Conservation (phyloP, 768 basidiomycete genomes). For the Tremella fuciformis region DNA sequence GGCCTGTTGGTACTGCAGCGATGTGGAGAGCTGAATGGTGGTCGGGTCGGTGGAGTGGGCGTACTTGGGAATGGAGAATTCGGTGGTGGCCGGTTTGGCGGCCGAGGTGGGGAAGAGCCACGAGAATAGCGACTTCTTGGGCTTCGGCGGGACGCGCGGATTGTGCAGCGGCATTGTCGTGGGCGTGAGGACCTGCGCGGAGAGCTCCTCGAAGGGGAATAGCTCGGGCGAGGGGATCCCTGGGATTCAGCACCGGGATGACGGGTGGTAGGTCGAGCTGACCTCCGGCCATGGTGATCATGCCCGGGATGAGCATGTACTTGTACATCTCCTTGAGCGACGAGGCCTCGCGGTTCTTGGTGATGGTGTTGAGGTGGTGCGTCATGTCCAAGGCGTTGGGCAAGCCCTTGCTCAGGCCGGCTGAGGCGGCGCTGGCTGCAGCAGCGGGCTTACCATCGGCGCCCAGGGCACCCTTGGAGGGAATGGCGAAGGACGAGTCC, state of each 20-base stretch:
- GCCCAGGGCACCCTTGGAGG: conserved; percentile 4
- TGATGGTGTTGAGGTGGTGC: conserved; percentile 65
- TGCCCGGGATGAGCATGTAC: conserved; percentile 59
- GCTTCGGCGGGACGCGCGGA: conserved; percentile 37
- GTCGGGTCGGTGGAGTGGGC: conserved; percentile 51
- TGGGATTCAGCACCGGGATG: conserved; percentile 30
- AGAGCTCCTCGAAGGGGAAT: conserved; percentile 62
- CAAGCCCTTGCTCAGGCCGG: conserved; percentile 14
- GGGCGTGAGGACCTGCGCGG: conserved; percentile 58
- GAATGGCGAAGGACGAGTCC: conserved; percentile 43
- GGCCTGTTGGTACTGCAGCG: conserved; percentile 68
- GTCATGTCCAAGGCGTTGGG: conserved; percentile 62
- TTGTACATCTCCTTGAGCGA: conserved; percentile 68
- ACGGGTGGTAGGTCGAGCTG: conserved; percentile 25
- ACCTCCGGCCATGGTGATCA: conserved; percentile 69
- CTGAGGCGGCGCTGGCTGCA: neutral
- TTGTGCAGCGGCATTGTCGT: conserved; percentile 58
- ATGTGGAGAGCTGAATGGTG: conserved; percentile 62
- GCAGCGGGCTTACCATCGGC: neutral
- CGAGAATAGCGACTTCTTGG: conserved; percentile 37
- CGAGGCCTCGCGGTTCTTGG: conserved; percentile 58
- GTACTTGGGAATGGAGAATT: conserved; percentile 65
- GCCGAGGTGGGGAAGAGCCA: conserved; percentile 41
- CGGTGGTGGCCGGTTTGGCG: conserved; percentile 54
- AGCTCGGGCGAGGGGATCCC: conserved; percentile 67